Percentiles rank a stretch among this genome's conserved stretches.
phyloP scores from a whole-genome alignment of 2,329 filamentous ascomycete genomes.

The Metarhizium album region DNA sequence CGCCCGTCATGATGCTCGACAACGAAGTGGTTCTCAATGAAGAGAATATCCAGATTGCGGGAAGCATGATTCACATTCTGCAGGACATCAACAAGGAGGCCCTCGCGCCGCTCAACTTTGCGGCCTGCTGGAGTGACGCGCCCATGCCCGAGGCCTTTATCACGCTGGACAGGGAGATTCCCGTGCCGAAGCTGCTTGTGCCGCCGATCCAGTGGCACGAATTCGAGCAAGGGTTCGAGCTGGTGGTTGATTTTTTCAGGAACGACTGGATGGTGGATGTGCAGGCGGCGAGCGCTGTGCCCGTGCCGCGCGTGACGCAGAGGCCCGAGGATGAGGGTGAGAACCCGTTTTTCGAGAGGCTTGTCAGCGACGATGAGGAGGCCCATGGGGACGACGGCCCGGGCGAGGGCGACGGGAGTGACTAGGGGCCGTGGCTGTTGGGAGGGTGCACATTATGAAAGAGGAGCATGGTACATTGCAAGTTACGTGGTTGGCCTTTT shows the following conservation, averaged over 20 bases:
- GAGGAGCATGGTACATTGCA: neutral
- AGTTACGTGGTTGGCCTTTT: too few species aligned
- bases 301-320: neutral
- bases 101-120: neutral
- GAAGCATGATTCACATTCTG: neutral
- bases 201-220: constrained; percentile 1
- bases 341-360: neutral
- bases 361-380: neutral
- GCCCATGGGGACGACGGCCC: neutral
- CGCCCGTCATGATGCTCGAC: neutral
- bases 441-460: neutral
- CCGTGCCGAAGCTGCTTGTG: neutral
- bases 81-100: neutral
- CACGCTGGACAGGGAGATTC: neutral
- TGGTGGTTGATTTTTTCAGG: neutral
- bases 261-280: neutral
- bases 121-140: neutral
- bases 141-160: neutral
- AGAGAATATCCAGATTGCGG: neutral
- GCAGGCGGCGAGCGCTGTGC: neutral
- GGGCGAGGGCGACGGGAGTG: neutral
- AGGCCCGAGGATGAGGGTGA: neutral
- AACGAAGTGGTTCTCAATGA: neutral
- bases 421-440: neutral
- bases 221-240: neutral